Conservation (phyloP, 1,284 basidiomycete genomes). For the Ceratobasidium sp. region DNA sequence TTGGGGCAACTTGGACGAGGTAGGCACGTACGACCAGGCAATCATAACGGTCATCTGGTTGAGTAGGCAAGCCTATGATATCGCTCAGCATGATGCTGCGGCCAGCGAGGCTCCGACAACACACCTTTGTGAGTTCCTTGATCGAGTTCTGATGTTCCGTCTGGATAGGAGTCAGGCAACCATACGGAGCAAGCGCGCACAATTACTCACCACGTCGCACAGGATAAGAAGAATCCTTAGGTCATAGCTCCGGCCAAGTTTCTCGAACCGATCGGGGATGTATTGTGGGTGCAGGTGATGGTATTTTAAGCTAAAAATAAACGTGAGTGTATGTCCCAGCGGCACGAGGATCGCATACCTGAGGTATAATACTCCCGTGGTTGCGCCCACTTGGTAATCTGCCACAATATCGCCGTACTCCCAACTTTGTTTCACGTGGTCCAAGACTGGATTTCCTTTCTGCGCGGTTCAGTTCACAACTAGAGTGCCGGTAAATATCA, state of each 20-base stretch:
- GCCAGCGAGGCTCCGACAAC: slow-evolving; percentile 33
- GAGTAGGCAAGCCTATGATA: slow-evolving; percentile 78
- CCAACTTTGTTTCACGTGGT: slow-evolving; percentile 88
- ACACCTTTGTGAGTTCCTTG: slow-evolving; percentile 89
- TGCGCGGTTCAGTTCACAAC: slow-evolving; percentile 55
- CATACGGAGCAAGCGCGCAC: neutral
- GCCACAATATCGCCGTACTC: slow-evolving; percentile 95
- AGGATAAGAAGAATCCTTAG: slow-evolving; percentile 90
- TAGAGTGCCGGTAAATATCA: slow-evolving; percentile 19
- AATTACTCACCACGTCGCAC: slow-evolving; percentile 82
- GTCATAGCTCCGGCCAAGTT: slow-evolving; percentile 83
- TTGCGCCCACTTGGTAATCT: slow-evolving; percentile 97
- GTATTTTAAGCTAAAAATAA: slow-evolving; percentile 80
- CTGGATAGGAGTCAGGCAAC: slow-evolving; percentile 59
- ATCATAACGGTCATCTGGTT: slow-evolving; percentile 94
- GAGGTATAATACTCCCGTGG: slow-evolving; percentile 91
- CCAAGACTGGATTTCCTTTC: slow-evolving; percentile 90
- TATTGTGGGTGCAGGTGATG: slow-evolving; percentile 99
- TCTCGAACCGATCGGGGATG: slow-evolving; percentile 90
- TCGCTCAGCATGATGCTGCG: slow-evolving; percentile 2
- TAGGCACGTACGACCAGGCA: slow-evolving; percentile 83
- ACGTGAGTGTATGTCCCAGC: neutral
- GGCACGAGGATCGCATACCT: slow-evolving; percentile 65
- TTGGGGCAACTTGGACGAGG: neutral
- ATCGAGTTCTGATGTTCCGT: slow-evolving; percentile 92